Base-by-base conservation (phyloP, 108 stramenopile genomes). In the Schizochytrium sp. region DNA sequence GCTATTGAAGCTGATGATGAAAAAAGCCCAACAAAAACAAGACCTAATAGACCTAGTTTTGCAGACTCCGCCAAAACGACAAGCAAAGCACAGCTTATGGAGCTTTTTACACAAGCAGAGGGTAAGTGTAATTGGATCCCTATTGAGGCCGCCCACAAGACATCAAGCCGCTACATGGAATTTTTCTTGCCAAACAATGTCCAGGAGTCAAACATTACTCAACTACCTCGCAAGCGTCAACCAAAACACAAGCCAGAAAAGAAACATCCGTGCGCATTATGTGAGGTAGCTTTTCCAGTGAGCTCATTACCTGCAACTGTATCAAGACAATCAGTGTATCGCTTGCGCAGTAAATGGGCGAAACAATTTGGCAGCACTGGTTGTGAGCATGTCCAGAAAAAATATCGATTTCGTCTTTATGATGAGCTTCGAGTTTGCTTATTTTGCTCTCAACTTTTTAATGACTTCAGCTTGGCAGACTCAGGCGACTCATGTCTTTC, bases 51-150 rank as follows among this genome's bases (percentile, higher is more conserved):
- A 72, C 40, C 2, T 13, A 28, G 42, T n/a, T 17, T 15, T 41
- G 28, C 28, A 28, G 42, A 15, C 40, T 41, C 40, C 45, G 55
- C 47, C 50, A 83, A 50, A n/a, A 55, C 50, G 3, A 83, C 47
- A 47, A 55, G 40, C 28, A 50, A n/a, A n/a, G 50, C 28, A 1
- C 50, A 5, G 17, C 53, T 83, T 38, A 40, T 83, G 15, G 76
- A 83, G 76, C 28, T 83, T 40, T 83, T 83, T 53, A 83, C 76
- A 8, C 76, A 83, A 50, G 76, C 76, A 17, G 76, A 83, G 76
- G 76, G 76, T 40, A 49, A 83, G 50, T 83, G 76, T 53, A 83
- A 83, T 40, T 83, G 76, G 76, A 83, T 83, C 0, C 76, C 76
- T 38, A 83, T 83, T 2, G 76, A 83, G 3, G 76, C 76, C 50